Evolutionary conservation across 768 basidiomycete species (phyloP).

Genomic region (Hericium alpestre): DNA sequence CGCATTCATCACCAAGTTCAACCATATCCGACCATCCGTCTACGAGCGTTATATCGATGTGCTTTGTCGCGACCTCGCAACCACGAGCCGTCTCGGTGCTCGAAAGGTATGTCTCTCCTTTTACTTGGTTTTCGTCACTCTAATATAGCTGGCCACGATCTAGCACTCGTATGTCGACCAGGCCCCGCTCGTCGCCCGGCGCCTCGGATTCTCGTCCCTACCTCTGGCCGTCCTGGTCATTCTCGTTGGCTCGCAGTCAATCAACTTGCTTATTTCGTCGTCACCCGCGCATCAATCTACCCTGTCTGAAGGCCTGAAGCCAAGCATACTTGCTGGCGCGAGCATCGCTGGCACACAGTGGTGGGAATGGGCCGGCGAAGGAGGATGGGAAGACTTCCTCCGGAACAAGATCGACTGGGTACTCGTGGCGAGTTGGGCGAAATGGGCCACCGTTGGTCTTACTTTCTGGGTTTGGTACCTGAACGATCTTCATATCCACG

Average conservation of each 20-base stretch:
- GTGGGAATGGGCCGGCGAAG: conserved; percentile 25
- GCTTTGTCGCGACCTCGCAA: conserved; percentile 84
- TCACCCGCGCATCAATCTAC: conserved; percentile 14
- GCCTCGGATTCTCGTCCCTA: conserved; percentile 87
- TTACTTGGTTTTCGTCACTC: neutral
- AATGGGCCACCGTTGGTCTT: conserved; percentile 55
- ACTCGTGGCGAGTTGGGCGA: conserved; percentile 40
- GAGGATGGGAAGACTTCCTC: conserved; percentile 11
- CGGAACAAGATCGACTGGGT: conserved; percentile 30
- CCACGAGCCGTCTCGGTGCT: conserved; percentile 56
- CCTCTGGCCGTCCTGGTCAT: conserved; percentile 80
- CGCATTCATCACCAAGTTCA: conserved; percentile 99
- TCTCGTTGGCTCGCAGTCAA: conserved; percentile 65
- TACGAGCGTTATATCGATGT: conserved; percentile 95
- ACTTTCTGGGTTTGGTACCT: conserved; percentile 81
- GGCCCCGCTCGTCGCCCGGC: conserved; percentile 85
- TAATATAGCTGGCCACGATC: neutral
- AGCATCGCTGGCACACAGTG: conserved; percentile 21
- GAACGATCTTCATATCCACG: neutral
- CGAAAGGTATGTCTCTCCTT: conserved; percentile 32
- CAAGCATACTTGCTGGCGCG: conserved; percentile 2
- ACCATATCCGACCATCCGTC: conserved; percentile 90
- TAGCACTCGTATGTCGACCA: conserved; percentile 87
- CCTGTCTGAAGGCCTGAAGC: conserved; percentile 23
- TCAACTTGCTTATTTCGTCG: conserved; percentile 45